Percentiles rank a stretch among this genome's conserved stretches.
phyloP scores from a whole-genome alignment of 805 yeast species.

The Maudiozyma bulderi region DNA sequence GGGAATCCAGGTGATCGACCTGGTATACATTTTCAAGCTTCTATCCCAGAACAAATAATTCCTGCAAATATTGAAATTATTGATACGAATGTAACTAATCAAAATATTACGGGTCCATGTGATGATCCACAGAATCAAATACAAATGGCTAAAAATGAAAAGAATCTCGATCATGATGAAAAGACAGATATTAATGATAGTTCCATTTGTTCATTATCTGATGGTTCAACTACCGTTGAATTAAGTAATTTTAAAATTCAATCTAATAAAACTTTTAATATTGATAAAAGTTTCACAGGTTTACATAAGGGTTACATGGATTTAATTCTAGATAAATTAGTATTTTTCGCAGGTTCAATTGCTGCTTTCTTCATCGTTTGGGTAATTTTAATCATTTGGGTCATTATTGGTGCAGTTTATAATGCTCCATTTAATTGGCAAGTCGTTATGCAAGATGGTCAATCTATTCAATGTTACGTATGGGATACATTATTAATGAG shows the following conservation, averaged over 20 bases:
- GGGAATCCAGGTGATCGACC: slow-evolving; percentile 17
- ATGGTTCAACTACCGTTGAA: slow-evolving; percentile 8
- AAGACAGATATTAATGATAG: neutral
- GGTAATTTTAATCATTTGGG: slow-evolving; percentile 23
- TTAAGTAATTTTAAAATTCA: slow-evolving; percentile 10
- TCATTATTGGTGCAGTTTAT: slow-evolving; percentile 21
- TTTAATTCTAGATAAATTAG: slow-evolving; percentile 18
- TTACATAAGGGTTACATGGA: slow-evolving; percentile 17
- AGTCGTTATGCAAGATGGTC: slow-evolving; percentile 35
- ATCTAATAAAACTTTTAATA: slow-evolving; percentile 12
- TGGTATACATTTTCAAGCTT: slow-evolving; percentile 7
- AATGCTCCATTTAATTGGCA: slow-evolving; percentile 32
- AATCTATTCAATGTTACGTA: slow-evolving; percentile 32
- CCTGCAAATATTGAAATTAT: neutral
- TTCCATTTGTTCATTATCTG: slow-evolving; percentile 8
- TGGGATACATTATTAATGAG: slow-evolving; percentile 36
- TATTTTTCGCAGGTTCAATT: slow-evolving; percentile 22
- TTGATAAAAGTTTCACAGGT: slow-evolving; percentile 22
- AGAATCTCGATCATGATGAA: neutral
- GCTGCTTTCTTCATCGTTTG: slow-evolving; percentile 23
- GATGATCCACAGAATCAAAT: neutral
- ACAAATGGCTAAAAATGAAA: neutral
- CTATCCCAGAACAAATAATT: slow-evolving; percentile 1
- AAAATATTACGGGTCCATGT: too few relatives aligned
- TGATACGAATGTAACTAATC: neutral